Evolutionary conservation across 805 yeast genomes (phyloP), one percentile per base, ranked within the genome.

Genomic region (Diddensiella caesifluorescens): DNA sequence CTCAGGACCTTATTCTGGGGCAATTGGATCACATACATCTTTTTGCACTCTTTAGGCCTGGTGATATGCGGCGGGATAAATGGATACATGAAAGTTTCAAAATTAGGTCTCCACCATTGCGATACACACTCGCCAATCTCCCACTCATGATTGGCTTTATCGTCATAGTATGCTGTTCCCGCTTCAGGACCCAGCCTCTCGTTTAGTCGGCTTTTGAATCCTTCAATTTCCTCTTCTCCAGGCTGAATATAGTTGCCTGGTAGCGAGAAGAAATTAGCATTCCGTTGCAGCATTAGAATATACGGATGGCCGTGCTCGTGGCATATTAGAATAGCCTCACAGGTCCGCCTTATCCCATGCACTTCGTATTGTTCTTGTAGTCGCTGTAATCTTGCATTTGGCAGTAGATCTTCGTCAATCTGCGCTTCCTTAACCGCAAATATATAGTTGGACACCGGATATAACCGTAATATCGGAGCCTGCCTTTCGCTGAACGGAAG

Each of bases 101-200:
- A 60, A 39, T 57, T 58, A 1, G 63, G 63, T 28, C 64, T 46
- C 63, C 63, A 59, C 63, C 63, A 59, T 35, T 59, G 63, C 2
- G 62, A 54, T 19, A 59, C 33, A 36, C 64, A 60, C 35, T 59
- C 64, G 20, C 61, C 58, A 28, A 59, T 47, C 20, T 54, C 49
- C 63, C 63, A 59, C 23, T 52, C 52, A 5, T 37, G 40, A 19
- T 47, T 48, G 29, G 34, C 47, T n/a, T 41, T 41, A 27, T 51
- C 56, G 6, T 43, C 35, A 2, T 50, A 16, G 22, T 35, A 38
- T 15, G 43, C 47, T 2, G 49, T 23, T 23, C 42, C 45, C 10
- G 44, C 19, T 12, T 38, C 43, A 12, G 58, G 51, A 15, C 55
- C 50, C 19, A 56, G 38, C 12, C 49, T 38, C 22, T 53, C 55